These are phyloP conservation scores for Mallotus repandus DNA, from an alignment of 441 rosid species.

Conservation along the genomic window DNA sequence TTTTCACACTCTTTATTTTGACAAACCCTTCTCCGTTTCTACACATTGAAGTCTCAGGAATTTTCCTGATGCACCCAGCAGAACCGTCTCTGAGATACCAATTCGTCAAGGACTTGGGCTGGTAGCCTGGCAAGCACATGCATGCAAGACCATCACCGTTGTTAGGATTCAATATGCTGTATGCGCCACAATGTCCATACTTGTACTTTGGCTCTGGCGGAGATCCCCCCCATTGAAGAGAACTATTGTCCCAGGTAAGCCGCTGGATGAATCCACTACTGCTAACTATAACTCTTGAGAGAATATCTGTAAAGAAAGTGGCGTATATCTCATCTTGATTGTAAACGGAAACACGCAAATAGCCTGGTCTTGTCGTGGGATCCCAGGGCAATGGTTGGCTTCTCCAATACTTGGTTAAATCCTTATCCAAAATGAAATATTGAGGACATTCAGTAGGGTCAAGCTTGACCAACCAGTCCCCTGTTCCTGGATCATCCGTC, in stretches of 20 bases:
- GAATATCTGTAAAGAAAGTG: neutral
- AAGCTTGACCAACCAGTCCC: slow-evolving; percentile 16
- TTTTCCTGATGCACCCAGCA: slow-evolving; percentile 28
- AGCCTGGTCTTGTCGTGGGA: neutral
- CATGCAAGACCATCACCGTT: slow-evolving; percentile 15
- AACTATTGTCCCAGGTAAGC: no score
- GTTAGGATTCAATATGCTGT: slow-evolving; percentile 11
- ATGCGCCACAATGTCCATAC: slow-evolving; percentile 34
- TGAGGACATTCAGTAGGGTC: slow-evolving; percentile 22
- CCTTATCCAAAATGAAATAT: slow-evolving; percentile 11
- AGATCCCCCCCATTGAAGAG: slow-evolving; percentile 16
- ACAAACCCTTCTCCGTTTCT: slow-evolving; percentile 26
- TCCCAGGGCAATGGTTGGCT: slow-evolving; percentile 24
- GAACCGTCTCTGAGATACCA: slow-evolving; percentile 22
- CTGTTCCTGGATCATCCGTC: slow-evolving; percentile 23
- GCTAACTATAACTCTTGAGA: slow-evolving; percentile 19
- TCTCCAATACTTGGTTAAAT: slow-evolving; percentile 4
- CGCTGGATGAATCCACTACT: neutral
- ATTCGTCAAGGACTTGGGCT: slow-evolving; percentile 4
- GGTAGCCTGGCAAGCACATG: slow-evolving; percentile 27
- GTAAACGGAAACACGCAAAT: slow-evolving; percentile 8
- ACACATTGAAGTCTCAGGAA: slow-evolving; percentile 7
- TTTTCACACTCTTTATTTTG: slow-evolving; percentile 20
- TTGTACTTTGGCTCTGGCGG: slow-evolving; percentile 20
- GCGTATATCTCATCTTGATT: slow-evolving; percentile 27